Evolutionary conservation across 352 stramenopile genomes (phyloP).

Genomic region (Globisporangium barbulae): DNA sequence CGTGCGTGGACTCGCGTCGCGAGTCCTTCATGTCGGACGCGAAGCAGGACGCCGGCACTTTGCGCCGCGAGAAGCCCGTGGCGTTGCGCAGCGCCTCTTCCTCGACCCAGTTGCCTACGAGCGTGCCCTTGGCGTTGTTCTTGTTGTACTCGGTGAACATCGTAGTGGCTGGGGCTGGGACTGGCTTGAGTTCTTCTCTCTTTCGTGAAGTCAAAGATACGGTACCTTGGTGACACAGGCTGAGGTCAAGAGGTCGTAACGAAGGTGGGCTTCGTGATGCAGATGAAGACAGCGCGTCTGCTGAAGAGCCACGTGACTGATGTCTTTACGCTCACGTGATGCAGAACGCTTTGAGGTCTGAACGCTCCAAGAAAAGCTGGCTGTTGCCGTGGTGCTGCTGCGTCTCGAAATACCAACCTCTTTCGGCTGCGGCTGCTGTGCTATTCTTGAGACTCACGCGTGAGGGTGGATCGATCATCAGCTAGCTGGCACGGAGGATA

Average conservation of each 20-base stretch:
- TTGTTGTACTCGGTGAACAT: slow-evolving; percentile 80
- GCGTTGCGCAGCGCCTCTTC: slow-evolving; percentile 59
- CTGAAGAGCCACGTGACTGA: background rate
- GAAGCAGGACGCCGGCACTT: slow-evolving; percentile 34
- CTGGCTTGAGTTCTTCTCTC: background rate
- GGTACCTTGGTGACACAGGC: background rate
- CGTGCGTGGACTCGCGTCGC: slow-evolving; percentile 41
- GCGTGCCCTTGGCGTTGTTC: slow-evolving; percentile 67
- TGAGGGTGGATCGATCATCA: no score
- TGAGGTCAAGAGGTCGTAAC: background rate
- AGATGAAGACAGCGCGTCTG: background rate
- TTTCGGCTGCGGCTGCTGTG: no score
- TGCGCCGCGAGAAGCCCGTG: slow-evolving; percentile 61
- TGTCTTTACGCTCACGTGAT: no score
- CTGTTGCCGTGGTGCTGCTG: no score
- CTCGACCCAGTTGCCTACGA: slow-evolving; percentile 86
- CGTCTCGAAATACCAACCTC: no score
- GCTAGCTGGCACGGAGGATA: background rate
- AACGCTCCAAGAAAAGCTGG: background rate
- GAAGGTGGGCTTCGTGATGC: background rate
- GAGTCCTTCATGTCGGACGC: slow-evolving; percentile 45
- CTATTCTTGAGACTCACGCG: background rate
- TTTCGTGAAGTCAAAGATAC: background rate
- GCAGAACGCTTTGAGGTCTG: background rate
- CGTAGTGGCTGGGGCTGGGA: background rate